Percentiles rank a stretch among this genome's conserved stretches.
Conservation (phyloP, 1,284 basidiomycete species). For the Puccinia horiana region DNA sequence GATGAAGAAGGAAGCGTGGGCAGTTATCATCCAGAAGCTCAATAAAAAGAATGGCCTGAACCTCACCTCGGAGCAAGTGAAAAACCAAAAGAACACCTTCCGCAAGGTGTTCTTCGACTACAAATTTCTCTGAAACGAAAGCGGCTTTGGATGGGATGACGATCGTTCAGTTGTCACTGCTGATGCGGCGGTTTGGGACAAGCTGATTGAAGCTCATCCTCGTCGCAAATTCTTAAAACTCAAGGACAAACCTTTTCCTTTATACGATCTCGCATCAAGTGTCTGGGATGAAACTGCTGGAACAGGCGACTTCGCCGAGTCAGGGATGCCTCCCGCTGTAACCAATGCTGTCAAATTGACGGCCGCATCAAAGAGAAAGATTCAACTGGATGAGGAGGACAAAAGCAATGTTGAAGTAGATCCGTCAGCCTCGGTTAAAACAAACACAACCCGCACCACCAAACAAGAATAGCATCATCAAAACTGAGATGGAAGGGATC, state of each 20-base stretch:
- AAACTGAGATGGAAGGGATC: neutral
- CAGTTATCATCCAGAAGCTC: neutral
- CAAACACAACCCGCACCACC: neutral
- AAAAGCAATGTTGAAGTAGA: neutral
- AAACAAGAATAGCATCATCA: neutral
- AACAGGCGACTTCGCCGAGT: neutral
- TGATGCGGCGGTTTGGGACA: neutral
- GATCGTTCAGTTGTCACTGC: neutral
- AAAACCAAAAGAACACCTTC: neutral
- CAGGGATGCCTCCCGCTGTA: neutral
- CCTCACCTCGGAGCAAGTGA: neutral
- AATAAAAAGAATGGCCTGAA: neutral
- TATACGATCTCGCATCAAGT: neutral
- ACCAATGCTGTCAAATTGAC: neutral
- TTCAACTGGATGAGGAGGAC: neutral
- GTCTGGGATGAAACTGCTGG: neutral
- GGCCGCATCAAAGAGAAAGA: neutral
- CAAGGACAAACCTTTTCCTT: neutral
- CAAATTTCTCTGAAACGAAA: neutral
- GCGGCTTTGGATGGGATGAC: slow-evolving; percentile 2
- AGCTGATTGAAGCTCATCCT: neutral
- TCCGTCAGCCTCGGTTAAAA: neutral
- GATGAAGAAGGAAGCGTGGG: neutral
- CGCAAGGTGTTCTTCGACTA: neutral
- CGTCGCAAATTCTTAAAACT: neutral